Evolutionary conservation across 768 basidiomycete genomes (phyloP).

Genomic region (Podaxis sp.): DNA sequence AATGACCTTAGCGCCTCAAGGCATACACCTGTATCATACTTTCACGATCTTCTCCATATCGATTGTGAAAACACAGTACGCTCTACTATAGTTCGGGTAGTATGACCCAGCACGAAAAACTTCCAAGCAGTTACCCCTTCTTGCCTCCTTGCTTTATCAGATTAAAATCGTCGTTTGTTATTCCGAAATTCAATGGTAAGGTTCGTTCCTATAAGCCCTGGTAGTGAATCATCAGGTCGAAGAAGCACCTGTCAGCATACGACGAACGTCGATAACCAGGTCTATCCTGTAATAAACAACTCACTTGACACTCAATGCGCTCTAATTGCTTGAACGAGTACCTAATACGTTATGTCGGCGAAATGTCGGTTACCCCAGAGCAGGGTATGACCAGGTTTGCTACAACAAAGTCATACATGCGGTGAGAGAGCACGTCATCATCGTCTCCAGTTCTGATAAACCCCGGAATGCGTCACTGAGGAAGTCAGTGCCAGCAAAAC

Average conservation of each 20-base stretch:
- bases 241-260: not conserved
- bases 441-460: not conserved
- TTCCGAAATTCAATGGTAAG: no score
- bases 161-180: no score
- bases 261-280: not conserved
- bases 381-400: not conserved
- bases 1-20: conserved; percentile 4
- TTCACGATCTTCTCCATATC: conserved; percentile 3
- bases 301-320: not conserved
- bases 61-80: not conserved
- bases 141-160: not conserved
- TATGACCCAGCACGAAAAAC: not conserved
- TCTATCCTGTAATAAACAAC: no score
- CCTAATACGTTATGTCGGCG: not conserved
- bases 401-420: not conserved
- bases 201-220: no score
- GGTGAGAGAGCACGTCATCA: not conserved
- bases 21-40: not conserved
- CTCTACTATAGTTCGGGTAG: not conserved
- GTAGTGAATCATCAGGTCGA: not conserved
- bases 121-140: not conserved
- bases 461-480: not conserved
- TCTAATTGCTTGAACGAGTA: not conserved
- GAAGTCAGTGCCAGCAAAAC: conserved; percentile 3
- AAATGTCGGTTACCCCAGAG: not conserved